Conservation (phyloP, 441 rosid genomes). For the Adansonia gregorii region DNA sequence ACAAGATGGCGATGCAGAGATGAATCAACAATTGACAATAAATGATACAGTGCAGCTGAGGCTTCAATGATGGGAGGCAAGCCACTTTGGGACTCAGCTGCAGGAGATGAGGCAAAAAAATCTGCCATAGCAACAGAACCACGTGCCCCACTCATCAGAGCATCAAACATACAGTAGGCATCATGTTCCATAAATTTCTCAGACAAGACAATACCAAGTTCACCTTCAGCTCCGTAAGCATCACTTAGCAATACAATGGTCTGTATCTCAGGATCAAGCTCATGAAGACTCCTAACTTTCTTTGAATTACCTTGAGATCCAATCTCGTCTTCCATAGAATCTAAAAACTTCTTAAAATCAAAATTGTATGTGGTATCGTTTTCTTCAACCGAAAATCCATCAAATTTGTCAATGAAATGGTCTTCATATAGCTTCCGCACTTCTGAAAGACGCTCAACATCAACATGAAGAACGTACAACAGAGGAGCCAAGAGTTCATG, state of each 20-base stretch:
- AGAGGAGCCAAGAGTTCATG: slow-evolving; percentile 97
- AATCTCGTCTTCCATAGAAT: slow-evolving; percentile 62
- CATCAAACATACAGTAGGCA: slow-evolving; percentile 95
- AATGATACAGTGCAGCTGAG: slow-evolving; percentile 77
- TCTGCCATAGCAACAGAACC: slow-evolving; percentile 86
- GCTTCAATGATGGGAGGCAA: slow-evolving; percentile 91
- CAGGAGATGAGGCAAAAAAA: slow-evolving; percentile 63
- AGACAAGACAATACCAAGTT: slow-evolving; percentile 89
- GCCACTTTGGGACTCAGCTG: slow-evolving; percentile 57
- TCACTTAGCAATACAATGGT: slow-evolving; percentile 64
- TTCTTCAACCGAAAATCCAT: slow-evolving; percentile 72
- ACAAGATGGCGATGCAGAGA: slow-evolving; percentile 85
- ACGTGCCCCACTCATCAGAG: slow-evolving; percentile 77
- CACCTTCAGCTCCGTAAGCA: slow-evolving; percentile 97
- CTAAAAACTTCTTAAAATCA: slow-evolving; percentile 73
- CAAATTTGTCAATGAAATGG: slow-evolving; percentile 85
- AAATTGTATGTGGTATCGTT: slow-evolving; percentile 73
- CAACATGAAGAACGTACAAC: slow-evolving; percentile 89
- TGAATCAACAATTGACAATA: slow-evolving; percentile 73
- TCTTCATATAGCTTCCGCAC: slow-evolving; percentile 82
- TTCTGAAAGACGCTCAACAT: slow-evolving; percentile 72
- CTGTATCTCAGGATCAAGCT: slow-evolving; percentile 78
- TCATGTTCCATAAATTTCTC: slow-evolving; percentile 98
- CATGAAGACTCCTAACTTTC: slow-evolving; percentile 59
- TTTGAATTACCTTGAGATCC: slow-evolving; percentile 50